Percentiles rank a stretch among this genome's conserved stretches.
These are phyloP conservation scores for Coriolopsis trogii DNA, from an alignment of 1,284 basidiomycete genomes.

Conservation along the genomic window DNA sequence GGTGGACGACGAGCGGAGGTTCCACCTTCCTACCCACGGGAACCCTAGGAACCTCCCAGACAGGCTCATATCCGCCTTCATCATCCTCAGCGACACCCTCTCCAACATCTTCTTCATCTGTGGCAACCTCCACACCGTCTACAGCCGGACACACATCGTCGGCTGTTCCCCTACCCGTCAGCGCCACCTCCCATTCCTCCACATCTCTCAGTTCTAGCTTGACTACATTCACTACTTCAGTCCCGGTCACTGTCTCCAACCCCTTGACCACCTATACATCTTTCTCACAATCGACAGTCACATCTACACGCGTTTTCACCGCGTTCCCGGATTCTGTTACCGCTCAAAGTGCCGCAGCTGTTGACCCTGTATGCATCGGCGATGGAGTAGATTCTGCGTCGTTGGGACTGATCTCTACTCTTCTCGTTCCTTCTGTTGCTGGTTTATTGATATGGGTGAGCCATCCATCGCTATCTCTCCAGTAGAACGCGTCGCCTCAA, in stretches of 20 bases:
- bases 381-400: conserved; percentile 64
- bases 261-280: conserved; percentile 48
- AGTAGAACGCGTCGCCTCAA: conserved; percentile 1
- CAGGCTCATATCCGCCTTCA: conserved; percentile 14
- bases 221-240: conserved; percentile 38
- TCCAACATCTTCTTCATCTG: conserved; percentile 4
- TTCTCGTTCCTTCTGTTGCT: conserved; percentile 56
- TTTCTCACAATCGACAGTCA: conserved; percentile 41
- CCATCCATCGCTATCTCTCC: conserved; percentile 13
- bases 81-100: conserved; percentile 21
- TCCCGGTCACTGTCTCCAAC: conserved; percentile 31
- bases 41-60: conserved; percentile 6
- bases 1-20: conserved; percentile 25
- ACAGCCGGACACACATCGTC: conserved; percentile 1
- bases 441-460: conserved; percentile 71
- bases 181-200: conserved; percentile 16
- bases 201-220: conserved; percentile 29
- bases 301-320: conserved; percentile 33
- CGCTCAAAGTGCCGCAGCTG: conserved; percentile 24
- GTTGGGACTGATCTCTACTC: conserved; percentile 60
- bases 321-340: conserved; percentile 34
- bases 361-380: conserved; percentile 59
- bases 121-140: conserved; percentile 1
- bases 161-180: conserved; percentile 13
- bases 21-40: conserved; percentile 20